Evolutionary conservation across 495 filamentous ascomycete genomes (phyloP), one percentile per base, ranked within the genome.

Genomic region (Xylaria sp.): DNA sequence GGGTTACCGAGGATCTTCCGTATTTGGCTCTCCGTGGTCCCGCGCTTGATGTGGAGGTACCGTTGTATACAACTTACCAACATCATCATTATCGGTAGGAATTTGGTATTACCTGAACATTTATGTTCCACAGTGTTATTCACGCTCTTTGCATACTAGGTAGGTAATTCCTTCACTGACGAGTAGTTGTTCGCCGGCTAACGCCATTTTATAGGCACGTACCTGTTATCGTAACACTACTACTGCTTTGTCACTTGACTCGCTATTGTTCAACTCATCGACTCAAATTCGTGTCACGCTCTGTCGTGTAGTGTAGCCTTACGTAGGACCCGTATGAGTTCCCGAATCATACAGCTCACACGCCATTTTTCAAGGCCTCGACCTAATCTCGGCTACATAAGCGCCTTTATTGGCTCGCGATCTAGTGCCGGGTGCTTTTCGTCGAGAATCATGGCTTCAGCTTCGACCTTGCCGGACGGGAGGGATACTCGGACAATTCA

Each of bases 351-450:
- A 35, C 92, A 93, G 75, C 76, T 97, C 31, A 85, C 90, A 67
- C 88, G 91, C 66, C 93, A 97, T 77, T 80, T 97, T 48, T 86
- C 89, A 55, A 85, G 87, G 66, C 88, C 89, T 61, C 82, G 88
- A 12, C 86, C 90, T 19, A 86, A 85, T 69, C 83, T 86, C 71
- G 80, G 82, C 24, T 88, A 86, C 72, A 72, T 77, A 41, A 85
- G 87, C n/a, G 80, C 85, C 12, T 80, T 83, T 29, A 68, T 77
- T 37, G 55, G 59, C 69, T 40, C 73, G 19, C 63, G 61, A 55
- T 72, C 75, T 65, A 67, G 72, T 57, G 73, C 78, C 77, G 73
- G 66, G 43, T 61, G 74, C 44, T 53, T 75, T 68, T 78, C 71
- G 11, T 73, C 74, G 19, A 72, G 63, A 67, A 77, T 85, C 71